Percentiles rank a stretch among this genome's conserved stretches.
Conservation (phyloP, 495 filamentous ascomycete genomes). For the Trichoderma asperelloides region DNA sequence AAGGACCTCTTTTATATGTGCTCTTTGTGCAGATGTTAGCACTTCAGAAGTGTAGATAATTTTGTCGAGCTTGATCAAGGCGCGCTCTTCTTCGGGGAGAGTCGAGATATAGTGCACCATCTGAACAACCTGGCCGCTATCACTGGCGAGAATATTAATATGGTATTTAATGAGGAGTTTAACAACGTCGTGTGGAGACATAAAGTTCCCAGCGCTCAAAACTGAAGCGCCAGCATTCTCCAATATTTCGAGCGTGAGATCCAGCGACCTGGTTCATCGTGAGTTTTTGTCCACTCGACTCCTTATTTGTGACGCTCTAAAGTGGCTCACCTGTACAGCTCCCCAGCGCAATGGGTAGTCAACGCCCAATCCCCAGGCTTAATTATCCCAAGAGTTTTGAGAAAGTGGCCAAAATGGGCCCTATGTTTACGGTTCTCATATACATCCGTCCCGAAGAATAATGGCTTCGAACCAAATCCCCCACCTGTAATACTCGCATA, state of each 20-base stretch:
- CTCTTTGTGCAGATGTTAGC: conserved; percentile 16
- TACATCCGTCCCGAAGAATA: conserved; percentile 21
- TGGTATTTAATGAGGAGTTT: conserved; percentile 16
- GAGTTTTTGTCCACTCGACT: background rate
- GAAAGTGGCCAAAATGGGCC: conserved; percentile 15
- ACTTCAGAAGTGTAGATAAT: conserved; percentile 24
- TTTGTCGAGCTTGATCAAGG: conserved; percentile 15
- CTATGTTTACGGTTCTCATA: conserved; percentile 25
- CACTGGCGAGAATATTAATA: conserved; percentile 22
- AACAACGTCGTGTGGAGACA: conserved; percentile 16
- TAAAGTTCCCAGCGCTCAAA: conserved; percentile 19
- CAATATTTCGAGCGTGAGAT: conserved; percentile 17
- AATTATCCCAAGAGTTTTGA: conserved; percentile 15
- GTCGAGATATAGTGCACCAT: conserved; percentile 19
- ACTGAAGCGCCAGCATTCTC: conserved; percentile 23
- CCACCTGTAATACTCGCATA: conserved; percentile 26
- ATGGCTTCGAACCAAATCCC: conserved; percentile 17
- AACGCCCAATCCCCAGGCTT: conserved; percentile 23
- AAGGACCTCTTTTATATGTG: conserved; percentile 10
- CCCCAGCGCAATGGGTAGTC: conserved; percentile 17
- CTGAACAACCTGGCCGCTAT: conserved; percentile 21
- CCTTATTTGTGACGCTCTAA: background rate
- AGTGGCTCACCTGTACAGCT: conserved; percentile 17
- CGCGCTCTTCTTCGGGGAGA: conserved; percentile 10
- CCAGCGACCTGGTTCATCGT: conserved; percentile 10